Base-by-base conservation (phyloP, 306 rosid genomes). In the Vachellia collinsii region DNA sequence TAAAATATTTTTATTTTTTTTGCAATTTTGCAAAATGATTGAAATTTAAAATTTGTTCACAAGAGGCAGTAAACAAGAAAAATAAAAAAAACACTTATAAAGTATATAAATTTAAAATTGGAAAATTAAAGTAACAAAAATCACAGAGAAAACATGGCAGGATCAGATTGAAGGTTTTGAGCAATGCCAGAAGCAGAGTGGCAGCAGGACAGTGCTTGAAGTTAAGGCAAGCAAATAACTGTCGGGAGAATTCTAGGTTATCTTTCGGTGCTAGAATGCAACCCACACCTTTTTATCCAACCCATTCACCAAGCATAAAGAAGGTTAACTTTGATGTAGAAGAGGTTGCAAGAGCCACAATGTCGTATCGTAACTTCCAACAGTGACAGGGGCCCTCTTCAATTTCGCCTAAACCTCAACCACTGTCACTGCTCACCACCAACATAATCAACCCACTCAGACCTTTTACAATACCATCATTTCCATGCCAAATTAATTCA, bases 401-500 rank as follows among this genome's bases (percentile, higher is more conserved):
- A 9, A 19, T 4, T 58, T 83, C 50, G 48, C 74, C 84, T 34
- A 50, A 62, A 56, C 92, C 59, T 74, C 86, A 56, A 77, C 39
- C 87, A 86, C 80, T 65, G 70, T 47, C 70, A 36, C 88, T 11
- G 12, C 56, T 23, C 38, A 42, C 48, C 82, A 65, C 83, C 86
- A 77, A 70, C 38, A 50, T 3, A 34, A 50, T 82, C 85, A 86
- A 82, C 91, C 75, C 9, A 74, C 96, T 95, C 98, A 91, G 80
- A 95, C 97, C 94, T 93, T 93, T 93, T 95, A 95, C 98, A 69
- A 72, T 85, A 46, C 65, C 93, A 91, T 95, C 98, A 95, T 87
- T 65, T 91, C 98, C 94, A 64, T 72, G 85, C 41, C 56, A 41
- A 23, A 38, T 25, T 3, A 51, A 53, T 56, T 41, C 20, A 53